Conservation (phyloP, 345 rosid species). For the Moringa oleifera region DNA sequence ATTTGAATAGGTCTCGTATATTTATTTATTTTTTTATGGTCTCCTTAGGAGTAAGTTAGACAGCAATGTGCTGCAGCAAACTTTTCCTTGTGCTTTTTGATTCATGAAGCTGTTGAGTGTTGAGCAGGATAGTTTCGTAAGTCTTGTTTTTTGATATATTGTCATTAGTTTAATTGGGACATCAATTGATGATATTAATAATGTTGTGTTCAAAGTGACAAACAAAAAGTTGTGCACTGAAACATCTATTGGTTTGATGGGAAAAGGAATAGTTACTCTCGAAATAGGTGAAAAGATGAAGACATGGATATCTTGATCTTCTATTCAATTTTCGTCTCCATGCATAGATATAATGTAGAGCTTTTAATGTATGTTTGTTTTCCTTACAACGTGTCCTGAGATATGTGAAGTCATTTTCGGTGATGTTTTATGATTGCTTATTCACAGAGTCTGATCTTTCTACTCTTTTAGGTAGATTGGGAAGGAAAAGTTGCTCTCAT, state of each 20-base stretch:
- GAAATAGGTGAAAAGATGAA: neutral
- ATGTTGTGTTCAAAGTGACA: neutral
- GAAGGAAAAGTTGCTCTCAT: slow-evolving; percentile 97
- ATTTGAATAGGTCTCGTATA: no score
- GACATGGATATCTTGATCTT: neutral
- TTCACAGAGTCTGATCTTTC: slow-evolving; percentile 7
- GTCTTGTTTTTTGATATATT: no score
- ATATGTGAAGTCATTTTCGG: neutral
- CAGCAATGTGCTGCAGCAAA: no score
- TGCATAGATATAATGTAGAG: no score
- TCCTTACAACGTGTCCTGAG: neutral
- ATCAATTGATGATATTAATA: neutral
- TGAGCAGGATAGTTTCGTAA: no score
- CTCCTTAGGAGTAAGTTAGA: no score
- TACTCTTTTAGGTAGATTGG: slow-evolving; percentile 96
- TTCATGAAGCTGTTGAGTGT: no score
- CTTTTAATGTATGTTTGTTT: neutral
- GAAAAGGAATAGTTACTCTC: neutral
- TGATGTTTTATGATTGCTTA: neutral
- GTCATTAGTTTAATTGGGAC: no score
- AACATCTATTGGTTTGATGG: neutral
- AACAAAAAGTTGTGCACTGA: neutral
- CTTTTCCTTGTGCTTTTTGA: no score
- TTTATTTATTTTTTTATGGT: no score
- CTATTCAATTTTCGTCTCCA: no score